These are phyloP conservation scores for Kodamaea kaohsiungensis DNA, from an alignment of 805 yeast genomes.

Conservation along the genomic window DNA sequence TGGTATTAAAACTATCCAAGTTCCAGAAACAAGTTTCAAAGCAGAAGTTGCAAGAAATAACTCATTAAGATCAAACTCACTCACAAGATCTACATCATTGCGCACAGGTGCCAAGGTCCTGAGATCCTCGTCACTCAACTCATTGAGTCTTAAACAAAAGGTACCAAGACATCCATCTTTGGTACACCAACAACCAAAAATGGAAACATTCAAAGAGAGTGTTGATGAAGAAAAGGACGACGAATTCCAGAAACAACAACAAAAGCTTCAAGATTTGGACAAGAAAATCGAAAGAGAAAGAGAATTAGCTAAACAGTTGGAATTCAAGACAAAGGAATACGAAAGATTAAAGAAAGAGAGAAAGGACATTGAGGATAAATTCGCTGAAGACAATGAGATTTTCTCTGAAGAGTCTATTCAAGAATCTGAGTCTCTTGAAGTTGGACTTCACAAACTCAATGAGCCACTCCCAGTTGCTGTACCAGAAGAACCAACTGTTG, in stretches of 20 bases:
- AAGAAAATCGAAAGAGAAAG: slow-evolving; percentile 34
- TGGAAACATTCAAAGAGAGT: slow-evolving; percentile 20
- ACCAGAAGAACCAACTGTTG: neutral
- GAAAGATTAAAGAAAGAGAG: slow-evolving; percentile 32
- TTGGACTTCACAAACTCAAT: neutral
- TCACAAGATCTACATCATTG: slow-evolving; percentile 1
- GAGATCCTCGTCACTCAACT: slow-evolving; percentile 26
- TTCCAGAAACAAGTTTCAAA: slow-evolving; percentile 49
- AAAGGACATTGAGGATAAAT: slow-evolving; percentile 25
- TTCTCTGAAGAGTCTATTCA: neutral
- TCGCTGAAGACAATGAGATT: neutral
- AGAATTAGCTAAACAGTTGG: slow-evolving; percentile 37
- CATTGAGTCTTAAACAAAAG: slow-evolving; percentile 13
- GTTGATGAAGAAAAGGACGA: slow-evolving; percentile 11
- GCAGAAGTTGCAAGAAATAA: slow-evolving; percentile 41
- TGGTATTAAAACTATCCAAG: slow-evolving; percentile 70
- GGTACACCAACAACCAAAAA: slow-evolving; percentile 8
- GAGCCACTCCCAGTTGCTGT: neutral
- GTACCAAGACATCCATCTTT: slow-evolving; percentile 17
- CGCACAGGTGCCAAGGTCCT: slow-evolving; percentile 1
- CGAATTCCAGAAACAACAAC: slow-evolving; percentile 23
- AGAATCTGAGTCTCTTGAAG: neutral
- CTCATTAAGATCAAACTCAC: slow-evolving; percentile 35
- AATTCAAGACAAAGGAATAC: slow-evolving; percentile 36
- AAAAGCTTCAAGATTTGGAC: slow-evolving; percentile 28